These are phyloP conservation scores for Xylaria sp. DNA, from an alignment of 2,329 filamentous ascomycete genomes.

Conservation along the genomic window DNA sequence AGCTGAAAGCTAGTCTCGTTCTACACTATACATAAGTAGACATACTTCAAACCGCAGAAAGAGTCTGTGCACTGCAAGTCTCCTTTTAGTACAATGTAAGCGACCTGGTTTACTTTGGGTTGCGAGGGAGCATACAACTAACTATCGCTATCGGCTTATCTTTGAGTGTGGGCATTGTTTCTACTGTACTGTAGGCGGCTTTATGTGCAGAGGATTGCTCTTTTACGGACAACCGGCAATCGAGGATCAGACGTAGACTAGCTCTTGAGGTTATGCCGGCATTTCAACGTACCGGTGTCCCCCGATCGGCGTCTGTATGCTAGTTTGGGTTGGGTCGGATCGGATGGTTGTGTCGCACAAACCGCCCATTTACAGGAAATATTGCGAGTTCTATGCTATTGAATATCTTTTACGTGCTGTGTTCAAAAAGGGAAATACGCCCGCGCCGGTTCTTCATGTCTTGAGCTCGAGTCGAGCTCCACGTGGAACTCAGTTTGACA, in stretches of 20 bases:
- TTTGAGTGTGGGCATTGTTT: background rate
- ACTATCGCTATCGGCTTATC: background rate
- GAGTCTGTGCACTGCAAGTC: background rate
- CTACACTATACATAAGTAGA: no score
- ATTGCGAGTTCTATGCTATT: background rate
- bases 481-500: background rate
- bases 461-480: background rate
- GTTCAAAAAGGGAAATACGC: background rate
- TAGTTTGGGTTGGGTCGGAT: no score
- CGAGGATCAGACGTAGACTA: background rate
- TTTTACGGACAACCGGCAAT: background rate
- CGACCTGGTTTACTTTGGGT: no score
- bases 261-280: background rate
- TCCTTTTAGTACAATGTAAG: no score
- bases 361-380: background rate
- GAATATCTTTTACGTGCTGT: background rate
- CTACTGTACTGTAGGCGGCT: background rate
- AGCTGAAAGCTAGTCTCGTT: conserved; percentile 4
- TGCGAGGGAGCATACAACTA: background rate
- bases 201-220: background rate
- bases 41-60: no score
- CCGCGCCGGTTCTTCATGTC: background rate
- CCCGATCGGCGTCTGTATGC: background rate
- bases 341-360: no score
- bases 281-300: background rate